A percentile compares a stretch with the other conserved stretches of the same genome.
Evolutionary conservation across 73 alveolate genomes (phyloP).

Genomic region (Stentor coeruleus): DNA sequence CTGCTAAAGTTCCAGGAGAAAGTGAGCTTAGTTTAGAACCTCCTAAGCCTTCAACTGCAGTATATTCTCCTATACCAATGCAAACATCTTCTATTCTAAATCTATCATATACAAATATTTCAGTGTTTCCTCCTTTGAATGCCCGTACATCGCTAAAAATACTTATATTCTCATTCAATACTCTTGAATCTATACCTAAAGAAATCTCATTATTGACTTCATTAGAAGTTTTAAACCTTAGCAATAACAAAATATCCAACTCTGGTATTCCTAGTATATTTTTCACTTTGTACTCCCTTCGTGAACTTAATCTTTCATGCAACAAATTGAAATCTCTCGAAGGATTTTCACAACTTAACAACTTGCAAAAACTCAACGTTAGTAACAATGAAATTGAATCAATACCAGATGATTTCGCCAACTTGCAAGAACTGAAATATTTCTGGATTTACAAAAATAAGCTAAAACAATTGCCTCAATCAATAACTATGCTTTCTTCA

Average conservation of each 20-base stretch:
- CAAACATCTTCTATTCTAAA: neutral
- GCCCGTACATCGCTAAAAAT: neutral
- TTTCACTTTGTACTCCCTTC: neutral
- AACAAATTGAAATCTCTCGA: neutral
- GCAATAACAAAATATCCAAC: neutral
- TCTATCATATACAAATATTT: neutral
- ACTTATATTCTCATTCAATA: neutral
- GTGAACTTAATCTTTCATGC: neutral
- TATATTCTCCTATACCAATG: neutral
- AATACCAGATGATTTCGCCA: conserved; percentile 6
- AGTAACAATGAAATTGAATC: neutral
- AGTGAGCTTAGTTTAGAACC: neutral
- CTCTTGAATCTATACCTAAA: neutral
- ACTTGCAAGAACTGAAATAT: conserved; percentile 8
- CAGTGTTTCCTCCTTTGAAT: neutral
- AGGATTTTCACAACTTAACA: neutral
- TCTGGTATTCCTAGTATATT: conserved; percentile 1
- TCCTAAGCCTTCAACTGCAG: neutral
- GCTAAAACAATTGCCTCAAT: too few species aligned
- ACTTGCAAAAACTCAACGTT: conserved; percentile 3
- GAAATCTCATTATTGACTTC: neutral
- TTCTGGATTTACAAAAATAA: neutral
- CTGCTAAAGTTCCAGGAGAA: neutral
- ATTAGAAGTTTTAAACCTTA: neutral
- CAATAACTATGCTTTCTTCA: too few species aligned